Evolutionary conservation across 2,329 filamentous ascomycete species (phyloP), one percentile per base, ranked within the genome.

Genomic region (Fusarium palustre): DNA sequence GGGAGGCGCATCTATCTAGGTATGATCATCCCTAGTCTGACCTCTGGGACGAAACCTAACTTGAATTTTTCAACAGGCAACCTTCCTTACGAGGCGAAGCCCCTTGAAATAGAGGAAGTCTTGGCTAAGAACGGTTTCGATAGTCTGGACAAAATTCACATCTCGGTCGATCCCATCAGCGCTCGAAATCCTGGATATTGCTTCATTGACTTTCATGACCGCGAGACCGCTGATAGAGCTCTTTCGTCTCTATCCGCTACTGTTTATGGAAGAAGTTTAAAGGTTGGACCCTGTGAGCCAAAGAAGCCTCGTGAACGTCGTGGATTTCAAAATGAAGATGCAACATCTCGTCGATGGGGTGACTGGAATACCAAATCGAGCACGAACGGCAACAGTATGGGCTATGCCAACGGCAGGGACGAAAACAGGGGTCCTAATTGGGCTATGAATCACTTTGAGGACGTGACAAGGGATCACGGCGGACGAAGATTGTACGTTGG

Each of bases 171-270:
- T 72, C 86, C 89, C 2, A 87, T 91, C 76, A 90, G 86, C 31
- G 87, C 85, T 41, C 84, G 90, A 45, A 93, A 92, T 76, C 90
- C 90, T 1, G 90, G 89, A 38, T 92, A 92, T 79, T 93, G 90
- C 80, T 93, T 93, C 71, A 87, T 92, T 46, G 90, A 93, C 73
- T 87, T 93, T 59, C 77, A 78, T 46, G 84, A 82, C 47, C 83
- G 83, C 46, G 86, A 87, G 30, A 81, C 87, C 31, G 90, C 90
- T 5, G 82, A 86, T 7, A 77, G 30, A 13, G 68, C 66, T 1
- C 87, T 92, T 76, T 74, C 78, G n/a, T 80, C 84, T 15, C 79
- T 92, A 57, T 85, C 85, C 20, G 81, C 80, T 22, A 79, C 82
- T 15, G 80, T 92, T 33, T 82, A 86, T 16, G 86, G 86, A 28